Evolutionary conservation across 2,329 filamentous ascomycete genomes (phyloP), one percentile per base, ranked within the genome.

Genomic region (Trichoderma koningii): DNA sequence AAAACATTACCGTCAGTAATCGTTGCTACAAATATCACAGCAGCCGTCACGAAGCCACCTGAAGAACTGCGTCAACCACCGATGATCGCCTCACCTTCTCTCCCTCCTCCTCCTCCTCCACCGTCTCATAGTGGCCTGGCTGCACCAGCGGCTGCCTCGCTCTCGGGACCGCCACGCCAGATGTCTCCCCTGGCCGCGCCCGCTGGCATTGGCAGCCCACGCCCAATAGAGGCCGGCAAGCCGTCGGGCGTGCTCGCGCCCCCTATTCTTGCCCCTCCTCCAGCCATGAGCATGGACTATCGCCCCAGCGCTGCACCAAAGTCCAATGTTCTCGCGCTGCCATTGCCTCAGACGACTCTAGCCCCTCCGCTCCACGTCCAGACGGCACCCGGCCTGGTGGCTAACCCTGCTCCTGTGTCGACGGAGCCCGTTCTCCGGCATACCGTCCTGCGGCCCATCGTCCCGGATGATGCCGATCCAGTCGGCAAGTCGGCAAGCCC

Each of bases 301-400:
- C 68, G 12, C 57, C 65, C 10, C 72, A 56, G 47, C 26, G 21
- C 63, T 7, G 51, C 38, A 57, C 75, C 76, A 42, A 82, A 78
- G 67, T 81, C 78, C 15, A 77, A 78, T 60, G 74, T 81, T 26
- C 76, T 82, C n/a, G 80, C 80, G 38, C 77, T 75, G 14, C 80
- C 80, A n/a, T 78, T 78, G 64, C 69, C 52, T 48, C 67, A 67
- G n/a, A 66, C 70, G 42, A 70, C 73, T 41, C 67, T 69, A 19
- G 61, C 68, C 21, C 66, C 69, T 23, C 66, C 62, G 12, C 19
- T 38, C 3, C 62, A 64, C 7, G n/a, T n/a, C 5, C 68, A 50
- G 53, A 10, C 34, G 2, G 12, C 34, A 1, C 55, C 48, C 14
- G 23, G 30, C 23, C n/a, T 21, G 2, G 34, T 30, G 10, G 9